A percentile compares a stretch with the other conserved stretches of the same genome.
These are phyloP conservation scores for Daldinia sp. DNA, from an alignment of 2,329 filamentous ascomycete species.

Conservation along the genomic window DNA sequence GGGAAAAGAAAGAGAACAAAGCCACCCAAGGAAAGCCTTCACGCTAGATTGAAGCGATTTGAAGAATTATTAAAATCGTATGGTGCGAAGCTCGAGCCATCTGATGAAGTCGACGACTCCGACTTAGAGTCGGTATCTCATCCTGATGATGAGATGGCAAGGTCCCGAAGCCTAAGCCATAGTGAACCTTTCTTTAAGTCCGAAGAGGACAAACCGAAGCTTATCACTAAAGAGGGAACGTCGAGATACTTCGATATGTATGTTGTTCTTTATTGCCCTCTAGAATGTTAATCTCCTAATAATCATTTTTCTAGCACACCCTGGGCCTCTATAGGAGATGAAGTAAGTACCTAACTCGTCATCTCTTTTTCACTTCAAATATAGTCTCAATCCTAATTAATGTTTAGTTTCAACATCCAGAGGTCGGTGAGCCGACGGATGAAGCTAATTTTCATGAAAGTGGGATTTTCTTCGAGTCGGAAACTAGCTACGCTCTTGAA, in stretches of 20 bases:
- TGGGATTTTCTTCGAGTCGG: conserved; percentile 36
- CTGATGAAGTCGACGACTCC: conserved; percentile 40
- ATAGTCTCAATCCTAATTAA: conserved; percentile 21
- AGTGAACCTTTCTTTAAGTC: conserved; percentile 13
- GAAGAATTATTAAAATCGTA: conserved; percentile 39
- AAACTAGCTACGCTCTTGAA: conserved; percentile 9
- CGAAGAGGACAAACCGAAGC: conserved; percentile 38
- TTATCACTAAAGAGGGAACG: conserved; percentile 41
- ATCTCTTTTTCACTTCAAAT: conserved; percentile 6
- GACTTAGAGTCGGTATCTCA: conserved; percentile 42
- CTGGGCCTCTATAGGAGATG: conserved; percentile 50
- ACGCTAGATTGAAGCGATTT: conserved; percentile 42
- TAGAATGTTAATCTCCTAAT: background rate
- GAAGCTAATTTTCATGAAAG: conserved; percentile 31
- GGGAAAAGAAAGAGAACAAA: conserved; percentile 48
- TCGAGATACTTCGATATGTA: conserved; percentile 48
- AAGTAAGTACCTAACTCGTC: conserved; percentile 43
- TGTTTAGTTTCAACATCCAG: conserved; percentile 39
- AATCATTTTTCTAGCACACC: conserved; percentile 38
- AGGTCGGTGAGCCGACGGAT: conserved; percentile 33
- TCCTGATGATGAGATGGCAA: conserved; percentile 32
- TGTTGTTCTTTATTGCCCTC: conserved; percentile 1
- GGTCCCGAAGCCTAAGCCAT: conserved; percentile 17
- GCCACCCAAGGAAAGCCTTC: conserved; percentile 42
- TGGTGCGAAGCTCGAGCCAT: conserved; percentile 44